Conservation (phyloP, 106 monocot genomes). For the Acorus calamus region DNA sequence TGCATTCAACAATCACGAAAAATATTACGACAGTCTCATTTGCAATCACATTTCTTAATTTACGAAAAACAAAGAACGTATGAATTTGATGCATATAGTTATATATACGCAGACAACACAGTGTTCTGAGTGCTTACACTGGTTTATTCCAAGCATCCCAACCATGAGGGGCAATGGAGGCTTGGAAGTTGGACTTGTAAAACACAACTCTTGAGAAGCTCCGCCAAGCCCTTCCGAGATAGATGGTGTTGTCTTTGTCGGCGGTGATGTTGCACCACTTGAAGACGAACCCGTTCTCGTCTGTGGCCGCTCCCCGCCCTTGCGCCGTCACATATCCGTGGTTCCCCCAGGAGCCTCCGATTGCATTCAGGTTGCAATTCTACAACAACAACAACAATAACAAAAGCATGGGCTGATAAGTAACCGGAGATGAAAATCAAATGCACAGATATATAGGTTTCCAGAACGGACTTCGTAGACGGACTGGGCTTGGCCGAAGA, state of each 20-base stretch:
- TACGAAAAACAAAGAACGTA: no score
- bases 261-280: slow-evolving; percentile 8
- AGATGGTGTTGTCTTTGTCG: background rate
- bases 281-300: slow-evolving; percentile 16
- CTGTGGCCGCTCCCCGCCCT: background rate
- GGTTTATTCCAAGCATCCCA: slow-evolving; percentile 16
- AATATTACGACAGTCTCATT: background rate
- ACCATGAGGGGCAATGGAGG: slow-evolving; percentile 7
- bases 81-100: no score
- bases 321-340: slow-evolving; percentile 17
- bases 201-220: slow-evolving; percentile 13
- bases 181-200: slow-evolving; percentile 4
- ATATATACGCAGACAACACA: no score
- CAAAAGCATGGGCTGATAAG: background rate
- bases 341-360: background rate
- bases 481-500: background rate
- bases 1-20: slow-evolving; percentile 2
- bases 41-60: no score
- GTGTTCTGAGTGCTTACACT: slow-evolving; percentile 3
- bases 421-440: background rate
- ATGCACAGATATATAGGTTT: background rate
- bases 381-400: background rate
- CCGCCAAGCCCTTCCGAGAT: slow-evolving; percentile 25
- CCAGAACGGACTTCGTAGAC: background rate
- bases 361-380: background rate